Percentiles rank a stretch among this genome's conserved stretches.
Evolutionary conservation across 768 basidiomycete species (phyloP).

Genomic region (Leccinellum rugosiceps): DNA sequence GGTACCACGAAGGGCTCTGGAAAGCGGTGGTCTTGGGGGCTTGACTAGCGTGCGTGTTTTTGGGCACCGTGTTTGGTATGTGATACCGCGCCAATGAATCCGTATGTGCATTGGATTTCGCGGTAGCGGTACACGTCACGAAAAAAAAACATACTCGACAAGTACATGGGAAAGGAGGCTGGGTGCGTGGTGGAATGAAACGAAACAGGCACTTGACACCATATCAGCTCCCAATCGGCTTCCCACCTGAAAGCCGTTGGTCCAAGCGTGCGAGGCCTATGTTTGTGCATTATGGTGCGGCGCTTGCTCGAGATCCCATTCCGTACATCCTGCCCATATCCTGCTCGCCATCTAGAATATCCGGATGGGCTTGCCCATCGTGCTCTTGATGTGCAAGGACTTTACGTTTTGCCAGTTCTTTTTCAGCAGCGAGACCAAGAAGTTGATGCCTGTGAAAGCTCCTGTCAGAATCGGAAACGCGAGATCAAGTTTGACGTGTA

Average conservation of each 20-base stretch:
- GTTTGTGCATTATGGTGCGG: slow-evolving; percentile 72
- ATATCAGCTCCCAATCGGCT: slow-evolving; percentile 91
- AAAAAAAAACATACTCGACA: slow-evolving; percentile 7
- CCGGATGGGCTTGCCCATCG: slow-evolving; percentile 98
- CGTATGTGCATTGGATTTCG: slow-evolving; percentile 1
- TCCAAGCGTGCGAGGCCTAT: slow-evolving; percentile 99
- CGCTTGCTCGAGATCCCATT: slow-evolving; percentile 18
- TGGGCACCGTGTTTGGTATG: not conserved
- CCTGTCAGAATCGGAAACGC: slow-evolving; percentile 5
- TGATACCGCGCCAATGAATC: not conserved
- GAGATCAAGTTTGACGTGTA: not conserved
- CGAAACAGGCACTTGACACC: slow-evolving; percentile 26
- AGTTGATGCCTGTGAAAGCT: slow-evolving; percentile 83
- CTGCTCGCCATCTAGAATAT: slow-evolving; percentile 60
- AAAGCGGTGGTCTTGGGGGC: not conserved
- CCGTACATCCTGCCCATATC: slow-evolving; percentile 3
- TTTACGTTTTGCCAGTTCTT: slow-evolving; percentile 99
- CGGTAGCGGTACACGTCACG: slow-evolving; percentile 11
- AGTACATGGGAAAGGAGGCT: slow-evolving; percentile 20
- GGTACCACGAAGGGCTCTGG: not conserved
- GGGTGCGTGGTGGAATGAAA: slow-evolving; percentile 9
- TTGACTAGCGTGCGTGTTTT: not conserved
- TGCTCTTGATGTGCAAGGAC: slow-evolving; percentile 96
- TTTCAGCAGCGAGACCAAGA: slow-evolving; percentile 98
- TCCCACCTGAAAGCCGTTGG: slow-evolving; percentile 74